Evolutionary conservation across 2,329 filamentous ascomycete species (phyloP).

Genomic region (Penicillium sp.): DNA sequence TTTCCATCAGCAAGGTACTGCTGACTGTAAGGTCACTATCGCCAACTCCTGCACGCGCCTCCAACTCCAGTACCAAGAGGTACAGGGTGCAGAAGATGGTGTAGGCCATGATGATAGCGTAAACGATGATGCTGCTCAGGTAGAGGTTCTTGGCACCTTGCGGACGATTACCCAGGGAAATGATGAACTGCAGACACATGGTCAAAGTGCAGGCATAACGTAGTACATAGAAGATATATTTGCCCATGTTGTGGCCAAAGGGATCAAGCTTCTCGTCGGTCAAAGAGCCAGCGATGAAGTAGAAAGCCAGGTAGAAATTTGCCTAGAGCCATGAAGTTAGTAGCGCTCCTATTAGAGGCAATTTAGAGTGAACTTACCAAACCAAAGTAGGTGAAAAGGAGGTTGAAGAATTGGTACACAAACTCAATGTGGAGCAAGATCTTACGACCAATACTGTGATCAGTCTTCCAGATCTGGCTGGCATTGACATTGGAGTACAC

Average conservation of each 20-base stretch:
- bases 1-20: conserved; percentile 90
- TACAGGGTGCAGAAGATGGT: conserved; percentile 87
- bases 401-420: conserved; percentile 87
- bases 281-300: conserved; percentile 92
- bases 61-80: conserved; percentile 82
- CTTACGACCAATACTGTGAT: conserved; percentile 87
- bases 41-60: conserved; percentile 45
- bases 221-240: conserved; percentile 81
- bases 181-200: conserved; percentile 92
- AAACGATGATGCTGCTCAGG: conserved; percentile 82
- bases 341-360: neutral
- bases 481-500: conserved; percentile 97
- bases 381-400: conserved; percentile 96
- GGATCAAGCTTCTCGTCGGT: conserved; percentile 79
- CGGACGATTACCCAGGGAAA: conserved; percentile 92
- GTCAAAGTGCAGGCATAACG: conserved; percentile 83
- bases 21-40: conserved; percentile 60
- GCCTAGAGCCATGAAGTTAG: conserved; percentile 50
- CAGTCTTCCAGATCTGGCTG: conserved; percentile 86
- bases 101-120: conserved; percentile 92
- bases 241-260: conserved; percentile 83
- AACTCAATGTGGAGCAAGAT: conserved; percentile 92
- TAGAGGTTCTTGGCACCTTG: conserved; percentile 92
- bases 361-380: conserved; percentile 50
- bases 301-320: conserved; percentile 99